Conservation (phyloP, 1,284 basidiomycete species). For the Entoloma clypeatum region DNA sequence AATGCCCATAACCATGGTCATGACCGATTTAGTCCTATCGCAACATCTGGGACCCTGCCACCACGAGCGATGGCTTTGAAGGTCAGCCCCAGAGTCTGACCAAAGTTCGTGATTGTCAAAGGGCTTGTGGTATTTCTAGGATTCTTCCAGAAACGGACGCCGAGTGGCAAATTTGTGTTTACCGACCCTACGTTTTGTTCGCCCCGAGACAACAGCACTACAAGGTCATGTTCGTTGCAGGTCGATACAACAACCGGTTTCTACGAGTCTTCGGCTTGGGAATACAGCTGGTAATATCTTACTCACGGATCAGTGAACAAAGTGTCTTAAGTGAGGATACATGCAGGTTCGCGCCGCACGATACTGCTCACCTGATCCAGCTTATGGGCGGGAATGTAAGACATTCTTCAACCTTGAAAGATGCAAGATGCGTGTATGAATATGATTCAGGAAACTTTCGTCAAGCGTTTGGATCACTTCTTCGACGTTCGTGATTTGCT, state of each 20-base stretch:
- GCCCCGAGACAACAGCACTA: slow-evolving; percentile 45
- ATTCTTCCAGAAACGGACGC: slow-evolving; percentile 59
- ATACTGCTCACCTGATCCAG: slow-evolving; percentile 42
- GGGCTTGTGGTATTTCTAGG: slow-evolving; percentile 31
- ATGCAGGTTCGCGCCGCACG: slow-evolving; percentile 49
- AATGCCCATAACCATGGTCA: too few relatives aligned
- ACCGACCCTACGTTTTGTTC: slow-evolving; percentile 49
- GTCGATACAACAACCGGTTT: slow-evolving; percentile 55
- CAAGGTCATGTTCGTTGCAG: slow-evolving; percentile 54
- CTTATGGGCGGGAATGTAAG: slow-evolving; percentile 47
- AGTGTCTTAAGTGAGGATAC: slow-evolving; percentile 48
- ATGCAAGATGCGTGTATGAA: too few relatives aligned
- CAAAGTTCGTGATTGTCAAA: slow-evolving; percentile 6
- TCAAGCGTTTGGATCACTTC: too few relatives aligned
- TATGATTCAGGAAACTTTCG: too few relatives aligned
- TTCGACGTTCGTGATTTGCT: slow-evolving; percentile 34
- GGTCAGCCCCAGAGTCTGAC: slow-evolving; percentile 37
- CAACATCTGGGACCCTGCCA: slow-evolving; percentile 47
- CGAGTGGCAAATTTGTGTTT: slow-evolving; percentile 52
- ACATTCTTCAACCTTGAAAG: too few relatives aligned
- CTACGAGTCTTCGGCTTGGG: slow-evolving; percentile 68
- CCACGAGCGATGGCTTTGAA: slow-evolving; percentile 43
- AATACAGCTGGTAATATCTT: slow-evolving; percentile 61
- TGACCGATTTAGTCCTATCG: too few relatives aligned
- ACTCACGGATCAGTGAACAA: slow-evolving; percentile 25